Evolutionary conservation across 1,284 basidiomycete genomes (phyloP), one percentile per base, ranked within the genome.

Genomic region (Lignosus rhinocerotis): DNA sequence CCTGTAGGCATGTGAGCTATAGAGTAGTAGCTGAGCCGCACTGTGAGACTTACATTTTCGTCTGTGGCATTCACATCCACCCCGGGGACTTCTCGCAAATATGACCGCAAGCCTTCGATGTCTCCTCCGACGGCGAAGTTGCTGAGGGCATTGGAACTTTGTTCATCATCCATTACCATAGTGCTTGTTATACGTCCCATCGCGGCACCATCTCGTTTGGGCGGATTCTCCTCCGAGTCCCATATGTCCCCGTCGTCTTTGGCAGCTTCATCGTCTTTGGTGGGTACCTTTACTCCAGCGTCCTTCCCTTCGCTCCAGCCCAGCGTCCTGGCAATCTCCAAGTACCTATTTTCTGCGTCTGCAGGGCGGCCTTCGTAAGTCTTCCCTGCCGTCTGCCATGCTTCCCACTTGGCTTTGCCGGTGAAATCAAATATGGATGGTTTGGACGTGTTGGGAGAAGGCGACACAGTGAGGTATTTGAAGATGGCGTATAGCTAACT

Each of bases 331-430:
- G 93, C 93, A 49, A 93, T 81, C 32, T 83, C 82, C 57, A 93
- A 73, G 70, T 95, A 95, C 64, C 86, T 78, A 43, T 63, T 71
- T 69, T 86, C 83, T 39, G 79, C 85, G 38, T 81, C 80, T 17
- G 66, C 65, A 3, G 71, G 69, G 8, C 69, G 68, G n/a, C 68
- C 72, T 19, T 71, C 70, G 62, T 86, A 90, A 19, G 73, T 77
- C 61, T 78, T 78, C 4, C 80, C 81, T n/a, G 78, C 72, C 6
- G 75, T 68, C 33, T 71, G 78, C 92, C 93, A 96, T 1, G 92
- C 90, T 69, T 95, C 93, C 88, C 92, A 93, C 72, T 96, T 96
- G 2, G 93, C 92, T 33, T 92, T 79, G 2, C 86, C 88, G 2
- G 88, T 81, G 69, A 90, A 82, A 62, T 92, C 92, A 67, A 95